Percentiles rank a stretch among this genome's conserved stretches.
Evolutionary conservation across 23 red algal genomes (phyloP).

Genomic region (Cyanidiococcus yangmingshanensis): DNA sequence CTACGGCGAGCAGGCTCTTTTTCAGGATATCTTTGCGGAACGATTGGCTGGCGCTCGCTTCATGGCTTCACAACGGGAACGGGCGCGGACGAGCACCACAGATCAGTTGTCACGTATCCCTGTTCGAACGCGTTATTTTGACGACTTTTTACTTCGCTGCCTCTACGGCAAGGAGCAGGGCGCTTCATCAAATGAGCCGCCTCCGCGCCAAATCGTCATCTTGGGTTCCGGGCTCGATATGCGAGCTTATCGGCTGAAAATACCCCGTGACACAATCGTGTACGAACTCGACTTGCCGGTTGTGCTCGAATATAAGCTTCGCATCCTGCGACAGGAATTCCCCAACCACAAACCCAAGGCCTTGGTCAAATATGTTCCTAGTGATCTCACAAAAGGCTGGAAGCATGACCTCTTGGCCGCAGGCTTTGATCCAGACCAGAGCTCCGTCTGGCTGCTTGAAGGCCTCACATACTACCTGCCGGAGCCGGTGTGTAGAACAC

Average conservation of each 20-base stretch:
- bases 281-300: constrained; percentile 39
- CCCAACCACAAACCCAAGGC: constrained; percentile 18
- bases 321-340: constrained; percentile 14
- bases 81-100: neutral
- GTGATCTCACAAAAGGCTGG: constrained; percentile 21
- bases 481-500: constrained; percentile 11
- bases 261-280: constrained; percentile 3
- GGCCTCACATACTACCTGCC: constrained; percentile 42
- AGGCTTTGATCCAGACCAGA: constrained; percentile 27
- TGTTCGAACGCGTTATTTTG: constrained; percentile 49
- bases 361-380: constrained; percentile 18
- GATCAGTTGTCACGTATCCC: constrained; percentile 23
- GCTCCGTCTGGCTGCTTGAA: constrained; percentile 47
- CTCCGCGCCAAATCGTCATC: constrained; percentile 32
- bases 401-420: constrained; percentile 18
- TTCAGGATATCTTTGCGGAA: constrained; percentile 29
- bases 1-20: constrained; percentile 5
- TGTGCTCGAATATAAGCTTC: constrained; percentile 30
- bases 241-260: constrained; percentile 39
- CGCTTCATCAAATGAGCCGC: neutral
- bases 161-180: neutral
- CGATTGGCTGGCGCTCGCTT: constrained; percentile 22
- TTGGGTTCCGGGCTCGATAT: constrained; percentile 45
- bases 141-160: constrained; percentile 34
- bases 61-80: neutral